Evolutionary conservation across 345 rosid genomes (phyloP), one percentile per base, ranked within the genome.

Genomic region (Hirschfeldia incana): DNA sequence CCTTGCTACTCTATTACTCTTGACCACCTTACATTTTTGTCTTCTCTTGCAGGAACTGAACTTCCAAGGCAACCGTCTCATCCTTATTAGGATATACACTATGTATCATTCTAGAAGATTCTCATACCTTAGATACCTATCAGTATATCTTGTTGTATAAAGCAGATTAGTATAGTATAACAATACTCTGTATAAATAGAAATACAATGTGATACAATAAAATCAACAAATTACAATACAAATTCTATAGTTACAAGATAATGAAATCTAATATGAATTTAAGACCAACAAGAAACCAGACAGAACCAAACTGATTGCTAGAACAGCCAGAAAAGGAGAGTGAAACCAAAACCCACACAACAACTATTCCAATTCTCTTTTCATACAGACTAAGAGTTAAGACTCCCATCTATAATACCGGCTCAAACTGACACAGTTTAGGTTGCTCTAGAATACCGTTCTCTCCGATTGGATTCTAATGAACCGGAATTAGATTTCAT

Each of bases 1-100:
- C 70, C 44, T 62, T 62, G 30, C 80, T 62, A 77, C 75, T 46
- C 64, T 76, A 3, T 62, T n/a, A 62, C 75, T 77, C 75, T 63
- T 49, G 72, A 36, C 26, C n/a, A 51, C 65, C 71, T 51, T 65
- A 21, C 11, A 32, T 62, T 17, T 60, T n/a, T 49, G 42, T 49
- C 42, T 62, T 49, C 33, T 37, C 55, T 69, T 39, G 42, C 68
- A 15, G 17, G 27, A 39, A 53, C 6, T 65, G 16, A 26, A 28
- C 65, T 66, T 66, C 57, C 63, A 16, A 16, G 68, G 64, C 61
- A 57, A 55, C 60, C 3, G 28, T 17, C 28, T 55, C 68, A 11
- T 44, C 53, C 53, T 44, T 44, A 12, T 12, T 44, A 4, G 55
- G 55, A 13, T 12, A 46, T n/a, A 21, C 21, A 0, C 16, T 11